Evolutionary conservation across 2,329 filamentous ascomycete species (phyloP).

Genomic region (Botrytis paeoniae): DNA sequence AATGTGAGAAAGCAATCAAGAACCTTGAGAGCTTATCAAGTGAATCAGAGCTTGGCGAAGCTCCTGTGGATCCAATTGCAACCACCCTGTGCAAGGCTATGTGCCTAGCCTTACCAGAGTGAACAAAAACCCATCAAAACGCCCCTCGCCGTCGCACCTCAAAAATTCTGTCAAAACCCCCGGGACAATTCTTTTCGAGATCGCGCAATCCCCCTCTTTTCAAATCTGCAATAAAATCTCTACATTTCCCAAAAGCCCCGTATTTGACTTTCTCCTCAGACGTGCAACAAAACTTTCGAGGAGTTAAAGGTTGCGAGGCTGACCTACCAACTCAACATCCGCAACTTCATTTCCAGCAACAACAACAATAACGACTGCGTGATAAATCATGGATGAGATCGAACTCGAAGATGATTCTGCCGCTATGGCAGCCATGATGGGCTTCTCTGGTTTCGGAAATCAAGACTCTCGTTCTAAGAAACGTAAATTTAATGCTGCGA

Average conservation of each 20-base stretch:
- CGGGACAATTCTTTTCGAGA: background rate
- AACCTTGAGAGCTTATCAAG: slow-evolving; percentile 4
- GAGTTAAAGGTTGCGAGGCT: background rate
- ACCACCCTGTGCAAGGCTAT: slow-evolving; percentile 2
- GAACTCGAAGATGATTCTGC: slow-evolving; percentile 23
- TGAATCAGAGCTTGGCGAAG: slow-evolving; percentile 1
- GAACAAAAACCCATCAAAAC: slow-evolving; percentile 1
- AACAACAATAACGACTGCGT: background rate
- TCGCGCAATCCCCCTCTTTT: background rate
- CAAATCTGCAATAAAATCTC: background rate
- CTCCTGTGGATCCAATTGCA: slow-evolving; percentile 6
- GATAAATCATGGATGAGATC: background rate
- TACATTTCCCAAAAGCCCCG: background rate
- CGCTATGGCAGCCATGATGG: slow-evolving; percentile 57
- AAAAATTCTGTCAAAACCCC: background rate
- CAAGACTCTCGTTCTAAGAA: slow-evolving; percentile 56
- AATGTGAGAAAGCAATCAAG: background rate
- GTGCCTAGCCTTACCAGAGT: background rate
- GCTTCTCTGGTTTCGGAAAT: slow-evolving; percentile 68
- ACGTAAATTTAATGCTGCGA: slow-evolving; percentile 60
- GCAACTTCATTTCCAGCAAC: background rate
- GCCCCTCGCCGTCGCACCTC: background rate
- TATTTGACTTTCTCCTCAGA: background rate
- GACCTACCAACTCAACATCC: background rate
- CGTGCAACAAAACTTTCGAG: background rate